Percentiles rank a stretch among this genome's conserved stretches.
These are phyloP conservation scores for Yarrowia divulgata DNA, from an alignment of 805 yeast genomes.

Conservation along the genomic window DNA sequence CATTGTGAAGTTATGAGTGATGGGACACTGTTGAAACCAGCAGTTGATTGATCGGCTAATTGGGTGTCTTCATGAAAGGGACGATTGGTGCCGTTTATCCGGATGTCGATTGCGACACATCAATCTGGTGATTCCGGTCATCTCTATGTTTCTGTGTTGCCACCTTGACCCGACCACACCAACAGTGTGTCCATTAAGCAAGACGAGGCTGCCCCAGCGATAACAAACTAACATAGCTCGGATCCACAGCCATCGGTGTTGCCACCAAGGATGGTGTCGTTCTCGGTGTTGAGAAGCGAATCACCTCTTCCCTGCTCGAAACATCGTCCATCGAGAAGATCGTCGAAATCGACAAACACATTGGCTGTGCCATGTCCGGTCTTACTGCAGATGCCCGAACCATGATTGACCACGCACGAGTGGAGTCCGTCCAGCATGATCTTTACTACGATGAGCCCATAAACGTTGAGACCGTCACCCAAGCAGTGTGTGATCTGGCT, in stretches of 20 bases:
- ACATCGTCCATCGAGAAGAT: conserved; percentile 94
- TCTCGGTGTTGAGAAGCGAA: conserved; percentile 96
- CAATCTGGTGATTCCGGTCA: neutral
- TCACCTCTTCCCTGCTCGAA: conserved; percentile 89
- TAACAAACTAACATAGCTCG: conserved; percentile 54
- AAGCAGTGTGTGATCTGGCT: conserved; percentile 96
- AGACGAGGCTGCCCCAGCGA: neutral
- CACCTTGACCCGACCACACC: neutral
- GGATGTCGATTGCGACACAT: neutral
- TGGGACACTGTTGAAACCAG: neutral
- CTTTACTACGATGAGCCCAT: conserved; percentile 91
- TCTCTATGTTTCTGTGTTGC: neutral
- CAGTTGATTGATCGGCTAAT: neutral
- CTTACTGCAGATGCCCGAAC: conserved; percentile 98
- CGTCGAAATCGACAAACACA: conserved; percentile 89
- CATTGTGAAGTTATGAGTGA: neutral
- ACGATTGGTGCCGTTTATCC: neutral
- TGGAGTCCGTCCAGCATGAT: conserved; percentile 78
- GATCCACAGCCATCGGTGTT: conserved; percentile 98
- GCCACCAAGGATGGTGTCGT: conserved; percentile 95
- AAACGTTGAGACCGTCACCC: conserved; percentile 91
- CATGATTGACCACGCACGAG: conserved; percentile 98
- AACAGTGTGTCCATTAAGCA: conserved; percentile 17
- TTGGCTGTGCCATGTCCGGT: conserved; percentile 99
- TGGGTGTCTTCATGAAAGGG: neutral